Evolutionary conservation across 768 basidiomycete species (phyloP), one percentile per base, ranked within the genome.

Genomic region (Phallus indusiatus): DNA sequence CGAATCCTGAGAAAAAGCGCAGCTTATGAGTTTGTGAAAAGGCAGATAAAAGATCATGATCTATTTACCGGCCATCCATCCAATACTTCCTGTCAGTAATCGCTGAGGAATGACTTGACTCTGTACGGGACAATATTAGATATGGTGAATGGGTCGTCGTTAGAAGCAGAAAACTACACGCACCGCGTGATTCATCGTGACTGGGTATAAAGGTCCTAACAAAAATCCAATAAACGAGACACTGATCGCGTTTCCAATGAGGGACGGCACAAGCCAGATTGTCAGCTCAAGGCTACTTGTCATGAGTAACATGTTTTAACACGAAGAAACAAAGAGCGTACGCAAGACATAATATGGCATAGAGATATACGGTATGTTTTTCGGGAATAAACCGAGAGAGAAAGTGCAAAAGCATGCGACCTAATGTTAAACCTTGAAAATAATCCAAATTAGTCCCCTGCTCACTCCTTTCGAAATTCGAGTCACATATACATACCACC

Each of bases 201-300:
- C 79, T 1, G 85, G 86, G 66, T 85, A 89, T 73, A 89, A 81
- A 2, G 86, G 87, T 0, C 86, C 88, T n/a, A 90, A 73, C 21
- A 88, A 69, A 9, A 88, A 52, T 17, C 88, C 88, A 16, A 88
- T 71, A 50, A 88, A 63, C 1, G 84, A 77, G 21, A 89, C 76
- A 0, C 83, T 81, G 3, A 88, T 74, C 1, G 80, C 87, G 63
- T 81, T 76, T 2, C 80, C 84, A 9, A 87, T 72, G 16, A 89
- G 72, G 5, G 81, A 84, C 21, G 83, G 84, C 0, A 83, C 79
- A 28, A 84, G 74, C 87, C 88, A 90, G 42, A 90, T 72, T 7
- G 84, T 64, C 28, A 89, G 65, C 65, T 88, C 81, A 18, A 90
- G 74, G 2, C 84, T 84, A 42, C 1, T n/a, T 20, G 28, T 3